Conservation (phyloP, 1,284 basidiomycete species). For the Rhodotorula sp. region DNA sequence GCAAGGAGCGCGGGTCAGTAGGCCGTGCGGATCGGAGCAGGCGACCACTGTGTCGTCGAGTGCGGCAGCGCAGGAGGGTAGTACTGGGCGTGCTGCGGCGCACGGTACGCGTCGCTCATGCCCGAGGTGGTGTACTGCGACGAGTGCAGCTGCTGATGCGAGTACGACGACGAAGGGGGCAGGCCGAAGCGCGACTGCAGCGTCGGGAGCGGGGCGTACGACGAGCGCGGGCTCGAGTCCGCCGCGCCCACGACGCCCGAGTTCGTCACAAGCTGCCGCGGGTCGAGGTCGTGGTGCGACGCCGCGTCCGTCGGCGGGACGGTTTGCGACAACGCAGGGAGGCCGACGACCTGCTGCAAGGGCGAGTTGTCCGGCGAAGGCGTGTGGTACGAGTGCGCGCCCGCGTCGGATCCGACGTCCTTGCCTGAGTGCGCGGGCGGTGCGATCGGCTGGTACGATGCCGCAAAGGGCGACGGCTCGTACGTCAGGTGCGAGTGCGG, state of each 20-base stretch:
- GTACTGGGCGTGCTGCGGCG: no score
- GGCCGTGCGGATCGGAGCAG: background rate
- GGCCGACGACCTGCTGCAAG: background rate
- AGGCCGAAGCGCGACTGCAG: background rate
- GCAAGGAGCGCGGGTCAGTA: background rate
- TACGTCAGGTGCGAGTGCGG: constrained; percentile 10
- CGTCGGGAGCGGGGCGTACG: background rate
- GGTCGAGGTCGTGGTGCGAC: background rate
- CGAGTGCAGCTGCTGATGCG: background rate
- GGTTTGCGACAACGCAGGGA: background rate
- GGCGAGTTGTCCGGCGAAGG: constrained; percentile 10
- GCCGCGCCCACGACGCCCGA: background rate
- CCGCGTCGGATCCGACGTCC: background rate
- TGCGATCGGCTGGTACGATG: constrained; percentile 4
- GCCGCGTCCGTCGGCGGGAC: background rate
- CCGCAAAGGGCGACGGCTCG: constrained; percentile 4
- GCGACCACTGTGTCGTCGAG: background rate
- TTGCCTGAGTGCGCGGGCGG: background rate
- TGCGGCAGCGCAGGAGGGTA: background rate
- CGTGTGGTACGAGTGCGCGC: background rate
- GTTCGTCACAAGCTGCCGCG: background rate
- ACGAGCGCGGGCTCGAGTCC: background rate
- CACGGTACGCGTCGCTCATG: no score
- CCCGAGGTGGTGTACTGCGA: background rate
- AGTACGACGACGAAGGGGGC: background rate